Evolutionary conservation across 2,329 filamentous ascomycete genomes (phyloP), one percentile per base, ranked within the genome.

Genomic region (Magnaporthiopsis rhizophila): DNA sequence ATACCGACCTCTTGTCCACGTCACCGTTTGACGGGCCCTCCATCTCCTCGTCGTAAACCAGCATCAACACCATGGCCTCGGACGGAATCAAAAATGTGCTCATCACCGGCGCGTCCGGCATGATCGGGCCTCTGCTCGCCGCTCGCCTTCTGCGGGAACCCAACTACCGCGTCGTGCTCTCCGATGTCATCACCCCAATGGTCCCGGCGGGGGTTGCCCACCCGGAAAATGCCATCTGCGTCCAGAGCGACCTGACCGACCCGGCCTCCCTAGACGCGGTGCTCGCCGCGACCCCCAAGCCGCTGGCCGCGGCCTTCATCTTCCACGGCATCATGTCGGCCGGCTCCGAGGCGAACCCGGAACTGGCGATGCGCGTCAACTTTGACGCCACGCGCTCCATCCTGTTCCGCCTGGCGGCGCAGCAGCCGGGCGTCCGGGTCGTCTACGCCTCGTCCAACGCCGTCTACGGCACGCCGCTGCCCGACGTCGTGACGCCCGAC

Each of bases 271-370:
- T 79, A 12, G 58, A 69, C 57, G 56, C 66, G 18, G 78, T 87
- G 2, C 77, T 84, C 18, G 71, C 72, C 0, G 76, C 76, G 4
- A 77, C 79, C 24, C 15, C 28, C 59, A 74, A 76, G 32, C 79
- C 80, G 1, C 75, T 85, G 3, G 77, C 81, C 65, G 81, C 82
- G 60, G 78, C 83, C 65, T 88, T 86, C 74, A 77, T 86, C 69
- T 84, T 89, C 72, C 86, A 89, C 73, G 86, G 86, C 67, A 86
- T 88, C 77, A 88, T 89, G 86, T 88, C 85, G 0, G 81, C 82
- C 15, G 85, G 84, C 7, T 83, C 84, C 21, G 86, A 88, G 73
- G 82, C 83, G 58, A 80, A 87, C 73, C 85, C 83, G 67, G 82
- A 84, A 62, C 76, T 86, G 1, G 85, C 84, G 2, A 77, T 86